A percentile compares a stretch with the other conserved stretches of the same genome.
phyloP scores from a whole-genome alignment of 2,329 filamentous ascomycete species.

The Aspergillus terreus region DNA sequence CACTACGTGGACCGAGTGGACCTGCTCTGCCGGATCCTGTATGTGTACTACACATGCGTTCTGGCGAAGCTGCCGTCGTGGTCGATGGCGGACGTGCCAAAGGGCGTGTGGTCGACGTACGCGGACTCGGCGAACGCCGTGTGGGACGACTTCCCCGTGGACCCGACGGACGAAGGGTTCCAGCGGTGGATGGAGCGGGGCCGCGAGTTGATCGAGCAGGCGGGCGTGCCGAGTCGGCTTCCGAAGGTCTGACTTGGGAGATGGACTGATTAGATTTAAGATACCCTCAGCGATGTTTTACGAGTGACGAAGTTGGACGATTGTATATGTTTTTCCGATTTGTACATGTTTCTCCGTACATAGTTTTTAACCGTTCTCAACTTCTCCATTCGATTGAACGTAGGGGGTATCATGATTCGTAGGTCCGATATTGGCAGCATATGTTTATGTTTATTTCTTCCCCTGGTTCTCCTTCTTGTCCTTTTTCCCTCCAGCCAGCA shows the following conservation, averaged over 20 bases:
- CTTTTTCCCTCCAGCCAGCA: conserved; percentile 65
- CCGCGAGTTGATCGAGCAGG: conserved; percentile 36
- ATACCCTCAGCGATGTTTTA: conserved; percentile 11
- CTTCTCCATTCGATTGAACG: no score
- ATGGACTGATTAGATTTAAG: conserved; percentile 21
- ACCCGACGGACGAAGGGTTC: conserved; percentile 39
- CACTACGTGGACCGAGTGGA: conserved; percentile 40
- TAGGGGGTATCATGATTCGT: no score
- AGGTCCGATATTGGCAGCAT: no score
- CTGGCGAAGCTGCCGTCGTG: conserved; percentile 41
- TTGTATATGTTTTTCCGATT: background rate
- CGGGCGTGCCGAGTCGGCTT: conserved; percentile 32
- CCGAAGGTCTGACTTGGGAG: conserved; percentile 19
- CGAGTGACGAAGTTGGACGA: conserved; percentile 21
- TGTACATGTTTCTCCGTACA: background rate
- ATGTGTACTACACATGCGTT: conserved; percentile 46
- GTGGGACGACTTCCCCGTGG: conserved; percentile 42
- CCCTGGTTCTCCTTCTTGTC: conserved; percentile 43
- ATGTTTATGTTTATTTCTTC: conserved; percentile 22
- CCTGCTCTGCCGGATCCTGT: conserved; percentile 41
- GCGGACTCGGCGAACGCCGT: conserved; percentile 38
- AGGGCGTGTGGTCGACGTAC: conserved; percentile 40
- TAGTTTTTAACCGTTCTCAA: background rate
- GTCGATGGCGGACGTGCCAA: conserved; percentile 33
- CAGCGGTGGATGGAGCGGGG: conserved; percentile 39